Evolutionary conservation across 2,329 filamentous ascomycete genomes (phyloP), one percentile per base, ranked within the genome.

Genomic region (Xenoacremonium recifei): DNA sequence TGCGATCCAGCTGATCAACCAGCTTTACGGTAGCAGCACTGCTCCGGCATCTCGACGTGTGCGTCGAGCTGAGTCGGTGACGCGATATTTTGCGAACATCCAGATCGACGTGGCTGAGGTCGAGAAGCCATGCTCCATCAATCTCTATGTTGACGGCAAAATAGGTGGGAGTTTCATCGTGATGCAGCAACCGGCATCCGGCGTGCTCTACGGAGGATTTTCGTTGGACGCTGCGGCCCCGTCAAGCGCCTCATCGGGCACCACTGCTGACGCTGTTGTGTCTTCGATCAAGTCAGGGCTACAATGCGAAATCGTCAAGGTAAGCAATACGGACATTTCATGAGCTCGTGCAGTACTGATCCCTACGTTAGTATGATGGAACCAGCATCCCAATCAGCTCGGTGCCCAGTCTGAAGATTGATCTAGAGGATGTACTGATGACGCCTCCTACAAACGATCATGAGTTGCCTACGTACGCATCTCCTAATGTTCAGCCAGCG

Each of bases 191-290:
- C 67, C 65, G 17, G 44, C 51, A 2, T 45, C 40, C 11, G 67
- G 65, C 35, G 58, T 47, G 20, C 35, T 63, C 5, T 48, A 65
- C 43, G 65, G 62, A 19, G 56, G 54, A 18, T 57, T 67, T 27
- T 65, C 73, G 35, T 65, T 74, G 37, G 66, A 69, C 45, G 81
- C 84, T 53, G 86, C 86, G 9, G 85, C 90, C 63, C 83, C 86
- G 57, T 53, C 72, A 3, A 83, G 80, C 1, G 83, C 82, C 23
- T 55, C 56, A 32, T 29, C 42, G 27, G 46, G 40, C 18, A 40
- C 46, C 30, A 35, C 42, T 6, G 45, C 49, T 2, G 48, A 57
- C 16, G 51, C 57, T 31, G 49, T 57, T 30, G 50, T 63, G 11
- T 44, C 53, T 20, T 46, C 46, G 6, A 53, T 66, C 40, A 44